Base-by-base conservation (phyloP, 2,329 filamentous ascomycete species). In the Penicillium sp. region DNA sequence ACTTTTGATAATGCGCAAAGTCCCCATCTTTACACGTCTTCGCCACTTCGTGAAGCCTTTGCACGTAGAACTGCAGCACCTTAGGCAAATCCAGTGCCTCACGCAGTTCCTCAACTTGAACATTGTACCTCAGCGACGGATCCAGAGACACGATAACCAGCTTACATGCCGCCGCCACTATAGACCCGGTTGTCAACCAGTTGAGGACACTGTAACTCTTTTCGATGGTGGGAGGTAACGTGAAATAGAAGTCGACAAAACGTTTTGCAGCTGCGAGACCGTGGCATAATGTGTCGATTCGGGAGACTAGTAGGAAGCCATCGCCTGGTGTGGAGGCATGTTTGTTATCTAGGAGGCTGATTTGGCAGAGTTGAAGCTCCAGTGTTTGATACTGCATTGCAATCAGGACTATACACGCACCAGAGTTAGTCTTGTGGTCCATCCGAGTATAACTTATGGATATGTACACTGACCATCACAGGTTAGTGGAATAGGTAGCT, bases 41-140 rank as follows among this genome's bases (percentile, higher is more conserved):
- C 15, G 47, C 52, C 18, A 54, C 18, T 2, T 23, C 22, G 6
- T 54, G 9, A 35, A 49, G 40, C n/a, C 45, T 40, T 11, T 26
- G 7, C 3, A 15, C 23, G 9, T 51, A 41, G 2, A 27, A 27
- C 2, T 26, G 26, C 2, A 55, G 9, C 20, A 42, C 45, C 11
- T 26, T n/a, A 3, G 26, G 35, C 26, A 51, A 20, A 15, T 55
- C 35, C n/a, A 55, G 33, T 5, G 48, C 29, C 15, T 55, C 53
- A n/a, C 53, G 42, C 9, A 55, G 48, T 6, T 46, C 26, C 20
- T 44, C 22, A 9, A 55, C 48, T 26, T 55, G 53, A 2, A 35
- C 15, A 41, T 55, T 50, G 11, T 51, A 26, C 20, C 53, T 49
- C 3, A 55, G 35, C 20, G 53, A 51, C 11, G 53, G 44, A 15